phyloP scores from a whole-genome alignment of 768 basidiomycete species.

The Aureoboletus auriporus region DNA sequence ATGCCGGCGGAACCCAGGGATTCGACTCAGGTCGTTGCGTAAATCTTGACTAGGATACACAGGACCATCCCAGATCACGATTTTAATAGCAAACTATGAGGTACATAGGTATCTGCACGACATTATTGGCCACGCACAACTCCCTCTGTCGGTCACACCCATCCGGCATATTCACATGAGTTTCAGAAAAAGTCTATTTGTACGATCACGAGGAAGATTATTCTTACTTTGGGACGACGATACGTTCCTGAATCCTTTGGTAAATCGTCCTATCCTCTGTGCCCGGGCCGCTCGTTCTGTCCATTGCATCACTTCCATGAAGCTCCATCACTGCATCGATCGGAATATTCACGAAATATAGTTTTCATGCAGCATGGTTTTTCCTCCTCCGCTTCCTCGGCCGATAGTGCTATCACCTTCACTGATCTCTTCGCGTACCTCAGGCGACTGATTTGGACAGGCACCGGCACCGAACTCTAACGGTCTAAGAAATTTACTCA shows the following conservation, averaged over 20 bases:
- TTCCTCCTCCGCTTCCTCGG: not conserved
- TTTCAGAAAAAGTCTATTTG: not conserved
- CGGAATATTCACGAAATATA: not conserved
- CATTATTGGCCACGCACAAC: not conserved
- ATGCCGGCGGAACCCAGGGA: constrained; percentile 10
- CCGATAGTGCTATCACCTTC: not conserved
- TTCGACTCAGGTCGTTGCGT: constrained; percentile 8
- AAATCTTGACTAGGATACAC: constrained; percentile 1
- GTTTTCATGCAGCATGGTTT: not conserved
- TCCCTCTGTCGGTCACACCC: not conserved
- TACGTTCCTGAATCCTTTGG: not conserved
- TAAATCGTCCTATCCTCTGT: not conserved
- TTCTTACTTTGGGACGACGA: not conserved
- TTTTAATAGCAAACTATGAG: constrained; percentile 1
- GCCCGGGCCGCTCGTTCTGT: not conserved
- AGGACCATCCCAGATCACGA: not conserved
- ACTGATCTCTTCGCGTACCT: constrained; percentile 3
- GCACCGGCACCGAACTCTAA: constrained; percentile 5
- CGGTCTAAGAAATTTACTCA: constrained; percentile 6
- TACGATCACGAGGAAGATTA: not conserved
- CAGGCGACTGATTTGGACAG: constrained; percentile 2
- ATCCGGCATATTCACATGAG: constrained; percentile 8
- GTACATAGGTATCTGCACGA: constrained; percentile 1
- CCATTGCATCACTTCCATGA: not conserved
- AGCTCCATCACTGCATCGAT: not conserved